Conservation (phyloP, 2,329 filamentous ascomycete species). For the Coniochaeta ligniaria region DNA sequence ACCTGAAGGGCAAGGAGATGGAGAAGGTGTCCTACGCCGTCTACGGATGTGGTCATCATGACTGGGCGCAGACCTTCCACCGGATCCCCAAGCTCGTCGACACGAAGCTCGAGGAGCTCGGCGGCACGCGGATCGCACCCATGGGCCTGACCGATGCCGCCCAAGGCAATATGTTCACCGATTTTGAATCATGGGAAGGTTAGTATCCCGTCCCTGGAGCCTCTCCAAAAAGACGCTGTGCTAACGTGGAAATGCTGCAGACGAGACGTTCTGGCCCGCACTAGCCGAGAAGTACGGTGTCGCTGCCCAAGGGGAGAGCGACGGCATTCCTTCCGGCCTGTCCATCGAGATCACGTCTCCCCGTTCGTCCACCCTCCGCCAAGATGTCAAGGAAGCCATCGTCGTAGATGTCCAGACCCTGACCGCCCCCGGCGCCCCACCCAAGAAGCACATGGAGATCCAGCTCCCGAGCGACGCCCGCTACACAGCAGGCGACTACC, state of each 20-base stretch:
- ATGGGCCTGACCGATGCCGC: slow-evolving; percentile 54
- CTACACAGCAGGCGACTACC: slow-evolving; percentile 70
- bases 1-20: slow-evolving; percentile 40
- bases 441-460: slow-evolving; percentile 60
- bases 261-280: slow-evolving; percentile 42
- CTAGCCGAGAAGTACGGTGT: slow-evolving; percentile 36
- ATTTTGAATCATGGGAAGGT: slow-evolving; percentile 62
- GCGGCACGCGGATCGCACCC: slow-evolving; percentile 36
- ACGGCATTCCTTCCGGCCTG: slow-evolving; percentile 14
- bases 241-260: too few relatives aligned
- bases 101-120: slow-evolving; percentile 39
- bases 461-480: slow-evolving; percentile 57
- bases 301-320: slow-evolving; percentile 16
- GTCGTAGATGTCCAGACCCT: slow-evolving; percentile 48
- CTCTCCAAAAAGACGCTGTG: too few relatives aligned
- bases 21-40: slow-evolving; percentile 56
- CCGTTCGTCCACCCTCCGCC: slow-evolving; percentile 50
- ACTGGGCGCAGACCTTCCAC: slow-evolving; percentile 59
- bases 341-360: slow-evolving; percentile 45
- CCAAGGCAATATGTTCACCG: slow-evolving; percentile 57
- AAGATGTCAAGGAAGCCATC: slow-evolving; percentile 54
- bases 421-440: slow-evolving; percentile 17
- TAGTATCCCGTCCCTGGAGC: too few relatives aligned
- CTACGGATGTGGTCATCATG: slow-evolving; percentile 56
- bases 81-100: slow-evolving; percentile 59